Conservation (phyloP, 345 rosid species). For the Rubroshorea leprosula region DNA sequence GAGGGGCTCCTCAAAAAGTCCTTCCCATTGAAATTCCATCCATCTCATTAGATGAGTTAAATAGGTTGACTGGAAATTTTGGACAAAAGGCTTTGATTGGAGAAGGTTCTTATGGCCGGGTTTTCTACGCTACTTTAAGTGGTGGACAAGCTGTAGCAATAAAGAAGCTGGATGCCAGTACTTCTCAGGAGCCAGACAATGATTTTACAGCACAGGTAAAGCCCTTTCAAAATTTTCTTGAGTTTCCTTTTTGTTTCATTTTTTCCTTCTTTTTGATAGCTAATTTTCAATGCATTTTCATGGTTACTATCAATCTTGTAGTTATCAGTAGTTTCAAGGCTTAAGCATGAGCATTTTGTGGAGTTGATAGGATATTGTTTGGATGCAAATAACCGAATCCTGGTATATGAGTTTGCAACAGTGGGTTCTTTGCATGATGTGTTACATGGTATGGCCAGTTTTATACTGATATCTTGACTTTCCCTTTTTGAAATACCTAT, state of each 20-base stretch:
- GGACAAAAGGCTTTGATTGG: slow-evolving; percentile 82
- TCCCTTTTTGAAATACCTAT: not conserved
- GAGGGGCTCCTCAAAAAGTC: slow-evolving; percentile 59
- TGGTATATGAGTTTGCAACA: slow-evolving; percentile 70
- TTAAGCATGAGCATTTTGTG: slow-evolving; percentile 77
- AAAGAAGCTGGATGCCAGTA: slow-evolving; percentile 77
- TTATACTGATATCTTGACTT: too few relatives aligned
- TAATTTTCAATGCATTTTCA: not conserved
- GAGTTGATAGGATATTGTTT: slow-evolving; percentile 83
- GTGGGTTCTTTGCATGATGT: slow-evolving; percentile 93
- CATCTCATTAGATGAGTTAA: slow-evolving; percentile 60
- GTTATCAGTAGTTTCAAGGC: slow-evolving; percentile 83
- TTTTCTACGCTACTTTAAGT: slow-evolving; percentile 56
- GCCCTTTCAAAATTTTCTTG: too few relatives aligned
- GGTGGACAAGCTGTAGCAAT: slow-evolving; percentile 57
- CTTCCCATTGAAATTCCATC: slow-evolving; percentile 76
- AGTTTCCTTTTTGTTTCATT: not conserved
- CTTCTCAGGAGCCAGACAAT: slow-evolving; percentile 72
- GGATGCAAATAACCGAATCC: slow-evolving; percentile 64
- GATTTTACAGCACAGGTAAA: slow-evolving; percentile 84
- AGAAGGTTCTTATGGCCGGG: slow-evolving; percentile 97
- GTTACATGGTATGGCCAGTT: slow-evolving; percentile 46
- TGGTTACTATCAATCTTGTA: slow-evolving; percentile 19
- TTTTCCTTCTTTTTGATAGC: not conserved
- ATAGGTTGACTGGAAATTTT: slow-evolving; percentile 55